A percentile compares a stretch with the other conserved stretches of the same genome.
Conservation (phyloP, 257 asterid species). For the Solanum paucissectum region DNA sequence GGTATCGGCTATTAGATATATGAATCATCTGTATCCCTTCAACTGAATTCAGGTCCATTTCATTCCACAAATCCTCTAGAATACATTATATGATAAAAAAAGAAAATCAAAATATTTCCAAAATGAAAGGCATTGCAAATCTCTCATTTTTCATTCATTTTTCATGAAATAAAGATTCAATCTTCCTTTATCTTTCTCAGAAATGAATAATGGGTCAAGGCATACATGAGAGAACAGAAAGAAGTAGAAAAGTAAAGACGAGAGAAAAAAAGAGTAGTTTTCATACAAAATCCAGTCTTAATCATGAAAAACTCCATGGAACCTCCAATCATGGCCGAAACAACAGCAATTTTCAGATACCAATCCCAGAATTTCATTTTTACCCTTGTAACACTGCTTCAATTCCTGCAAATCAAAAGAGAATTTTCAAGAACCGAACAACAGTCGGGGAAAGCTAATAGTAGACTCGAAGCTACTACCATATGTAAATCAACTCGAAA, state of each 20-base stretch:
- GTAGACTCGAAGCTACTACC: not conserved
- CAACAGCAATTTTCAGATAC: slow-evolving; percentile 72
- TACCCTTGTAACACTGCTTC: not conserved
- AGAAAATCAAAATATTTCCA: not conserved
- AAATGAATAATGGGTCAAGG: not conserved
- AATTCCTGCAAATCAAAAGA: not conserved
- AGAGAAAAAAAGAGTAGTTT: slow-evolving; percentile 18
- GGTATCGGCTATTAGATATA: not conserved
- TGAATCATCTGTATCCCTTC: not conserved
- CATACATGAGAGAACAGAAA: not conserved
- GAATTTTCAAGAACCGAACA: not conserved
- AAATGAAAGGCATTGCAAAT: not conserved
- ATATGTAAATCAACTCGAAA: not conserved
- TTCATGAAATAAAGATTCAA: too few relatives aligned
- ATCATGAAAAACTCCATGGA: slow-evolving; percentile 94
- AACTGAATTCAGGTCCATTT: not conserved
- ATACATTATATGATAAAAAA: not conserved
- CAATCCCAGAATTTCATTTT: slow-evolving; percentile 64
- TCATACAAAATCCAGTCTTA: slow-evolving; percentile 92
- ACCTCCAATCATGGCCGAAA: slow-evolving; percentile 65
- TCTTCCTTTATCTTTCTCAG: too few relatives aligned
- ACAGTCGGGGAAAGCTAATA: not conserved
- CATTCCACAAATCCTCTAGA: not conserved
- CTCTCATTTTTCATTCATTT: not conserved
- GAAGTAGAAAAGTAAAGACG: not conserved